A percentile compares a stretch with the other conserved stretches of the same genome.
phyloP scores from a whole-genome alignment of 2,329 filamentous ascomycete species.

The Exophiala sp. region DNA sequence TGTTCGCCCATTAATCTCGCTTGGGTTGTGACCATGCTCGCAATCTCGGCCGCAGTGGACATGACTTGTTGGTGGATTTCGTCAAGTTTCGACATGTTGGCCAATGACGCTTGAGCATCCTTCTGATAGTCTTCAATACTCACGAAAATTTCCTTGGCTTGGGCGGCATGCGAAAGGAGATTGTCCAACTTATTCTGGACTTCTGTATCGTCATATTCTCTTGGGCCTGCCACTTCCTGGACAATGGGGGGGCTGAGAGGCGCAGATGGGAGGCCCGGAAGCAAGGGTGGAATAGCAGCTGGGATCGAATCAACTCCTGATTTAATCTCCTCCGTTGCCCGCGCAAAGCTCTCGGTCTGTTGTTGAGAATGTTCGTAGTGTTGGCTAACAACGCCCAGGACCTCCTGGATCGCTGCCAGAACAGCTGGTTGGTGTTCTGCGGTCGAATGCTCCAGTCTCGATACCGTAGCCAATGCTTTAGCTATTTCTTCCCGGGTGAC shows the following conservation, averaged over 20 bases:
- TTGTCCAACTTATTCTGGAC: slow-evolving; percentile 56
- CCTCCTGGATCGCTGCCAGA: slow-evolving; percentile 75
- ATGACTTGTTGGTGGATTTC: slow-evolving; percentile 84
- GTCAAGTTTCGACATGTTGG: slow-evolving; percentile 75
- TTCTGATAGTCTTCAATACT: slow-evolving; percentile 58
- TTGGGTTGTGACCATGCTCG: slow-evolving; percentile 71
- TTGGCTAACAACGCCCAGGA: slow-evolving; percentile 73
- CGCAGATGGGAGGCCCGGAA: slow-evolving; percentile 46
- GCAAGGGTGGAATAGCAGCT: slow-evolving; percentile 50
- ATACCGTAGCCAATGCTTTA: slow-evolving; percentile 65
- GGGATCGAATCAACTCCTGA: slow-evolving; percentile 48
- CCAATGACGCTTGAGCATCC: slow-evolving; percentile 62
- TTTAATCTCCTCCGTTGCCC: slow-evolving; percentile 56
- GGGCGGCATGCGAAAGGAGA: slow-evolving; percentile 37
- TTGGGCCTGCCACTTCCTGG: slow-evolving; percentile 29
- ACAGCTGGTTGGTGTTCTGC: slow-evolving; percentile 83
- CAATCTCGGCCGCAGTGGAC: slow-evolving; percentile 75
- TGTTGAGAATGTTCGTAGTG: slow-evolving; percentile 88
- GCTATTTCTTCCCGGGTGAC: slow-evolving; percentile 75
- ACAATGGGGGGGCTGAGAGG: slow-evolving; percentile 26
- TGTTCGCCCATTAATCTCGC: slow-evolving; percentile 68
- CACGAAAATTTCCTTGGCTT: slow-evolving; percentile 42
- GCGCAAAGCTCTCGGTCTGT: slow-evolving; percentile 81
- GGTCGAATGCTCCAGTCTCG: slow-evolving; percentile 70
- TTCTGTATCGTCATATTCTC: slow-evolving; percentile 55